Conservation (phyloP, 1,139 yeast genomes). For the Zhuliangozyma blackwelliae region DNA sequence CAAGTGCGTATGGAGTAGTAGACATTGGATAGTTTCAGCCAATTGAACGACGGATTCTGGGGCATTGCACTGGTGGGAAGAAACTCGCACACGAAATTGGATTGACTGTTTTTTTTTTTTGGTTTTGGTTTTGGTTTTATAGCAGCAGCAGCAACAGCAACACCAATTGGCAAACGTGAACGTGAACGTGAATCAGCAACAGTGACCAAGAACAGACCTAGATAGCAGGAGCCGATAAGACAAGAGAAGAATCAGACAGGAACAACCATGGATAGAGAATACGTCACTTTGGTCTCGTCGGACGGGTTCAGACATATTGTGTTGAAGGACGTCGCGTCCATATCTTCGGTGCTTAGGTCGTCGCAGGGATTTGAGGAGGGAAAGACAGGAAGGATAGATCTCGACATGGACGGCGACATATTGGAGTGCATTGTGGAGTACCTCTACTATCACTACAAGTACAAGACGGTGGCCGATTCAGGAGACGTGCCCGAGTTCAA, state of each 20-base stretch:
- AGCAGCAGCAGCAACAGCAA: too few species aligned
- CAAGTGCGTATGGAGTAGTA: constrained; percentile 51
- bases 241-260: too few species aligned
- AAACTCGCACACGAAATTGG: too few species aligned
- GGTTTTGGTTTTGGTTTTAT: too few species aligned
- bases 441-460: constrained; percentile 69
- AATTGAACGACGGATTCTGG: constrained; percentile 45
- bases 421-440: constrained; percentile 84
- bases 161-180: too few species aligned
- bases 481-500: constrained; percentile 77
- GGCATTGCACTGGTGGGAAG: constrained; percentile 12
- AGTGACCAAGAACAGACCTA: too few species aligned
- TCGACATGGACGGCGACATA: constrained; percentile 70
- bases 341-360: constrained; percentile 75
- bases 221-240: too few species aligned
- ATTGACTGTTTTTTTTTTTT: too few species aligned
- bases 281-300: constrained; percentile 68
- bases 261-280: constrained; percentile 16
- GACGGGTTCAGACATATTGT: constrained; percentile 68
- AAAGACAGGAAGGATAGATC: constrained; percentile 42
- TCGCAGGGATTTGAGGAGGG: constrained; percentile 61
- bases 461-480: constrained; percentile 53
- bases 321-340: constrained; percentile 71
- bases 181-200: too few species aligned
- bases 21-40: constrained; percentile 64